Evolutionary conservation across 768 basidiomycete genomes (phyloP).

Genomic region (Pleurotus sapidus): DNA sequence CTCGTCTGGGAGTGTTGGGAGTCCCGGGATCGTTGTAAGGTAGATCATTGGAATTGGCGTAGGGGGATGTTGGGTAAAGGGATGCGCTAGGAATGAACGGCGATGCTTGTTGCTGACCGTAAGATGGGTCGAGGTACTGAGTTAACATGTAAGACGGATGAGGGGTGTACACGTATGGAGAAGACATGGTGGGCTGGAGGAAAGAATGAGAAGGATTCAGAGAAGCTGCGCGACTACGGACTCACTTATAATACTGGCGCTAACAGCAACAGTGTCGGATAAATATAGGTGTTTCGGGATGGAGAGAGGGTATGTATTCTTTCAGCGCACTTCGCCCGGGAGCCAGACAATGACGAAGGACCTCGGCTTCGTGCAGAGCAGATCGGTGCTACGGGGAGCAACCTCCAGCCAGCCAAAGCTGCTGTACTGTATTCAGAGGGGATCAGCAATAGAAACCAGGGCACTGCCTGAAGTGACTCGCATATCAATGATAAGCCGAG

Average conservation of each 20-base stretch:
- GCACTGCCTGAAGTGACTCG: too few relatives aligned
- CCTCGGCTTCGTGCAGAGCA: too few relatives aligned
- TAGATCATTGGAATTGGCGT: conserved; percentile 18
- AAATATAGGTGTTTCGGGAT: not conserved
- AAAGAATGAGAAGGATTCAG: not conserved
- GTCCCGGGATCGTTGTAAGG: conserved; percentile 14
- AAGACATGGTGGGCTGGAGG: conserved; percentile 27
- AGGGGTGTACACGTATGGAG: conserved; percentile 42
- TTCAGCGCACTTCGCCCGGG: not conserved
- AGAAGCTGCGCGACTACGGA: not conserved
- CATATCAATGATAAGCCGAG: too few relatives aligned
- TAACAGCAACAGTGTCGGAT: not conserved
- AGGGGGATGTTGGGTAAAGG: conserved; percentile 36
- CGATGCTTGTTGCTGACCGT: conserved; percentile 29
- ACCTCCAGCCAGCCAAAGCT: too few relatives aligned
- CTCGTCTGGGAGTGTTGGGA: conserved; percentile 24
- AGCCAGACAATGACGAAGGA: not conserved
- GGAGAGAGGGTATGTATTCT: not conserved
- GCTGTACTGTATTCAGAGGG: too few relatives aligned
- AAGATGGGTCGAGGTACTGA: conserved; percentile 28
- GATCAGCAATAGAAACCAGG: too few relatives aligned
- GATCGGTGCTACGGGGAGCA: too few relatives aligned
- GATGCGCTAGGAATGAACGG: conserved; percentile 41
- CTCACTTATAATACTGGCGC: not conserved
- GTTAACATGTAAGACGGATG: conserved; percentile 29